Evolutionary conservation across 2,329 filamentous ascomycete genomes (phyloP), one percentile per base, ranked within the genome.

Genomic region (Penicillium capsulatum): DNA sequence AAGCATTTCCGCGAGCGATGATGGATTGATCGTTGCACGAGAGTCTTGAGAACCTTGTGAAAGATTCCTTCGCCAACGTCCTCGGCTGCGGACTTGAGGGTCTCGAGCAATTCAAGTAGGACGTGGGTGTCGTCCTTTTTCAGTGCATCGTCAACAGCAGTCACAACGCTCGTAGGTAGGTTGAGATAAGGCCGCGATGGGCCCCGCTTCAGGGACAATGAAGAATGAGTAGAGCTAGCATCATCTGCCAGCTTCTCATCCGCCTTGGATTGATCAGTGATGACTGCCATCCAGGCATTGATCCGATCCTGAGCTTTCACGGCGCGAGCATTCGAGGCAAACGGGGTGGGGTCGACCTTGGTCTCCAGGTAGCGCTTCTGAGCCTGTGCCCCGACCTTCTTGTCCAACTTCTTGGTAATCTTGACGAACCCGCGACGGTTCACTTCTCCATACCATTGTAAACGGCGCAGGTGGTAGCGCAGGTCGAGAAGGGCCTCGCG

Each of bases 401-500:
- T 98, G 68, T 98, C 92, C 31, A 96, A 73, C 68, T 98, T 98
- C 73, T 98, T 98, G 36, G 92, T 95, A 65, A 98, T 98, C 71
- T 98, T 98, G 64, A 94, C 80, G 59, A 98, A 98, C 2, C 92
- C 92, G 49, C 87, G 78, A 36, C 90, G 80, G 65, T 98, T 98
- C 58, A 97, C 91, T 68, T 97, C 91, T 34, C 90, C 91, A 62
- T 97, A 98, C 90, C 90, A 97, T 64, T 94, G 86, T 36, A 98
- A 73, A 58, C 97, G 97, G 44, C 92, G 79, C 51, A 97, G 69
- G 60, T 94, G 86, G 36, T 83, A 84, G 41, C 92, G 80, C 44
- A 97, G 74, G 66, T 98, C 92, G 20, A 97, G 77, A 35, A 98
- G 72, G 24, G 90, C 89, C 24, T 85, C 88, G 72, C 94, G 85